A percentile compares a stretch with the other conserved stretches of the same genome.
phyloP scores from a whole-genome alignment of 2,329 filamentous ascomycete species.

The Fusarium sp. region DNA sequence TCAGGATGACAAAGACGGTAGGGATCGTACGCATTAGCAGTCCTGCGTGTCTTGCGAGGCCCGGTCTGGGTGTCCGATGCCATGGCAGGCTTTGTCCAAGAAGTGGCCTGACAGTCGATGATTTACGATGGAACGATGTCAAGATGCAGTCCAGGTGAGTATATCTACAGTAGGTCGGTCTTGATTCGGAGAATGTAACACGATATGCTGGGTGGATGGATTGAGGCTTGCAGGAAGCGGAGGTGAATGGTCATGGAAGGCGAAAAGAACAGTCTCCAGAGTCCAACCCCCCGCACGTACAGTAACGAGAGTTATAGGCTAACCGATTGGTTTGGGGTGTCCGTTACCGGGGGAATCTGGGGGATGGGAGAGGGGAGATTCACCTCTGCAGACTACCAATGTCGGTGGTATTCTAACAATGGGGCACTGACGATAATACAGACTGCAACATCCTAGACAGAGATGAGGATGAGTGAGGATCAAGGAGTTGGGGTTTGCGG shows the following conservation, averaged over 20 bases:
- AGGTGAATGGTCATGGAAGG: slow-evolving; percentile 7
- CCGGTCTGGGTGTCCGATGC: slow-evolving; percentile 19
- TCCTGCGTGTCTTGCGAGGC: slow-evolving; percentile 38
- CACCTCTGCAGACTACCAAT: slow-evolving; percentile 3
- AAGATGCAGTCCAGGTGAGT: not conserved
- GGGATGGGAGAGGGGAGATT: not conserved
- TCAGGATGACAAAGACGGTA: not conserved
- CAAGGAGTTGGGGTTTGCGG: slow-evolving; percentile 14
- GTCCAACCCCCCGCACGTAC: slow-evolving; percentile 4
- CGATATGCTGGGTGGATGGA: slow-evolving; percentile 1
- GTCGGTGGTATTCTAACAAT: no score
- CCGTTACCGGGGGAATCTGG: slow-evolving; percentile 31
- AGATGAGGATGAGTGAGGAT: not conserved
- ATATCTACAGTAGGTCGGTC: not conserved
- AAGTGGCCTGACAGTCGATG: not conserved
- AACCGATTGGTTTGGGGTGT: slow-evolving; percentile 13
- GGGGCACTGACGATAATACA: not conserved
- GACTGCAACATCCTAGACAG: not conserved
- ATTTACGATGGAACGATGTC: slow-evolving; percentile 1
- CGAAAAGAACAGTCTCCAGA: slow-evolving; percentile 1
- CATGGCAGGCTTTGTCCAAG: slow-evolving; percentile 11
- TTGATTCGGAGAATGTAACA: not conserved
- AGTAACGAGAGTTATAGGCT: not conserved
- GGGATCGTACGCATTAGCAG: slow-evolving; percentile 42
- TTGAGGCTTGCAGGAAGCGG: slow-evolving; percentile 2